Base-by-base conservation (phyloP, 345 rosid species). In the Hypericum perforatum region DNA sequence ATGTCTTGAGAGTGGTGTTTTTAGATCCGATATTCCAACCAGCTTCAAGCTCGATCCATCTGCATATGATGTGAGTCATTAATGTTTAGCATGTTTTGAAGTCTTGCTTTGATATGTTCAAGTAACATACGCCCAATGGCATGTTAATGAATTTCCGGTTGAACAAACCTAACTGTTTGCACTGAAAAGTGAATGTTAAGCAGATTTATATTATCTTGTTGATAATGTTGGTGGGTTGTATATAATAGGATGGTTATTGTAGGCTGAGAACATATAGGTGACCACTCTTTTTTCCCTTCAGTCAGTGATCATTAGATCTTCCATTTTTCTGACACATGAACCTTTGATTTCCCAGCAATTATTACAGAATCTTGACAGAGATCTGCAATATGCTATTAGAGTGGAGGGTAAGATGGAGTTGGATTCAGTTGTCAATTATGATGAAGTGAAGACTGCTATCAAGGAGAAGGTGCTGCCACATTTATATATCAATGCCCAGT, bases 1-100 rank as follows among this genome's bases (percentile, higher is more conserved):
- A 66, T 91, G 98, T 77, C 96, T 91, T 58, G 96, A 91, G 76
- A 91, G 96, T 77, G 98, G 98, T 16, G 98, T 91, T 70, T 91
- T 91, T 68, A 82, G 96, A 76, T 87, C 98, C 38, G 98, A 91
- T 72, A 73, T 91, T 64, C 95, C 94, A 16, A 85, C 96, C 63
- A 76, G 74, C 65, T 91, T 91, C 74, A 91, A 82, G 82, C 95
- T 87, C 54, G 89, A 85, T 61, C 67, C 83, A 39, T 67, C 81
- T 41, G 95, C 86, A 44, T 91, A 81, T 58, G 78, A 85, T 74
- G 98, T 76, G 69, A 80, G 77, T 64, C 41, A 51, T 63, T 51
- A 43, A 9, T 49, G 15, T 41, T 6, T 9, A 46, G 37, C 41
- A 45, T 45, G 12, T 45, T 6, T 11, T 8, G 15, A 14, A n/a